Evolutionary conservation across 164 flowering plant species (phyloP).

Genomic region (Dillenia turbinata): DNA sequence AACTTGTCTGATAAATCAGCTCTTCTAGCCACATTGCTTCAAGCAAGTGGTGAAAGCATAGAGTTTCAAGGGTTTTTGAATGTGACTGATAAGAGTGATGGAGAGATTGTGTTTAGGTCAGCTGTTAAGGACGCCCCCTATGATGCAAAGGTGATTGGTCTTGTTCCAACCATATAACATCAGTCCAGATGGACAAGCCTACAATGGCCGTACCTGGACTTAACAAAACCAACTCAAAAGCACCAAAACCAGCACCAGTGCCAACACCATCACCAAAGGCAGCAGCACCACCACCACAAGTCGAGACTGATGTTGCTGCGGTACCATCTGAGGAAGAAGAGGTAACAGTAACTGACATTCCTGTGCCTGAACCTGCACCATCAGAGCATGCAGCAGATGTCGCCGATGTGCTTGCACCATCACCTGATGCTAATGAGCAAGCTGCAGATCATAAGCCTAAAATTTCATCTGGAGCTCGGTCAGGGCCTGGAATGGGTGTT

Average conservation of each 20-base stretch:
- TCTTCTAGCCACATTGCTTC: slow-evolving; percentile 54
- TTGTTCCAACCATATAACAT: slow-evolving; percentile 53
- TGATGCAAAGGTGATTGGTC: slow-evolving; percentile 26
- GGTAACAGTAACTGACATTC: slow-evolving; percentile 7
- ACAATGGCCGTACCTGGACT: slow-evolving; percentile 36
- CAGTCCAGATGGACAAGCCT: slow-evolving; percentile 40
- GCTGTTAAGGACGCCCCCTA: slow-evolving; percentile 38
- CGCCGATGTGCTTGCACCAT: neutral
- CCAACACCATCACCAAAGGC: slow-evolving; percentile 9
- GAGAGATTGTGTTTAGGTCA: slow-evolving; percentile 43
- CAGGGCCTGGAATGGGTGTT: too few relatives aligned
- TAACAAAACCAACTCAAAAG: slow-evolving; percentile 12
- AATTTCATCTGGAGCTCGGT: too few relatives aligned
- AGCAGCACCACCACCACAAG: neutral
- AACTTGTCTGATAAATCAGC: slow-evolving; percentile 23
- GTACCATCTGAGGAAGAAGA: neutral
- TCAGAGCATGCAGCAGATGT: slow-evolving; percentile 1
- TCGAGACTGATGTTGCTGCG: neutral
- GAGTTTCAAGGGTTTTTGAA: slow-evolving; percentile 53
- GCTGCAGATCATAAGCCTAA: neutral
- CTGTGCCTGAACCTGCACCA: slow-evolving; percentile 11
- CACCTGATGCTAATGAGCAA: slow-evolving; percentile 17
- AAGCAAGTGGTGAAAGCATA: slow-evolving; percentile 38
- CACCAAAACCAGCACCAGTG: slow-evolving; percentile 10
- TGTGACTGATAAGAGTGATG: slow-evolving; percentile 17